Base-by-base conservation (phyloP, 2,329 filamentous ascomycete genomes). In the Aotearoamyces nothofagi region DNA sequence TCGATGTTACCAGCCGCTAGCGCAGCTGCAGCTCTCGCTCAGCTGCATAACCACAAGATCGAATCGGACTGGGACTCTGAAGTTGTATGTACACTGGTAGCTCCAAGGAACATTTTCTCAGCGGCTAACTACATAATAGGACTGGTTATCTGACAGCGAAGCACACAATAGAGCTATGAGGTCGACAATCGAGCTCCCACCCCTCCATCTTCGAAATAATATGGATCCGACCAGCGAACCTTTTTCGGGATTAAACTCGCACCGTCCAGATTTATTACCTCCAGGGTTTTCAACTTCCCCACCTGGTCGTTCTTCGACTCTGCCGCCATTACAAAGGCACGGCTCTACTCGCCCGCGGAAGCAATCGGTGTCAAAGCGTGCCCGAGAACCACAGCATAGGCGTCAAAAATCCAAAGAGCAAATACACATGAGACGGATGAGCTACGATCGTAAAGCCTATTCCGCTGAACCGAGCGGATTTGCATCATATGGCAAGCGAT, bases 1-100 rank as follows among this genome's bases (percentile, higher is more conserved):
- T 68, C 63, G 44, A 61, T 69, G 51, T 64, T 68, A 44, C 76
- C 68, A 44, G 71, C 77, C 34, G 76, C 75, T 33, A 82, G 73
- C 43, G 86, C 86, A 31, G 86, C 86, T 26, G 82, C 82, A 29
- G 84, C 82, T 25, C 63, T 96, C 35, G 82, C 86, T 25, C 82
- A 92, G 58, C 65, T 96, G 45, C 76, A 81, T 49, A 76, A 72
- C 46, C 73, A 87, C 50, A 81, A 81, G 43, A 63, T 76, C 35
- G 77, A 82, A 34, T 63, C 69, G 22, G 78, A 83, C 34, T 80
- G 76, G 69, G 83, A 90, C 39, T 76, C 74, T 29, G 80, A 84
- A 54, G 66, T 65, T 54, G 79, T 84, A 63, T 55, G 69, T 63
- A 36, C 32, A 33, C n/a, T 41, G 33, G 48, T 44, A 33, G 39